Base-by-base conservation (phyloP, 768 basidiomycete genomes). In the Termitomyces sp. region DNA sequence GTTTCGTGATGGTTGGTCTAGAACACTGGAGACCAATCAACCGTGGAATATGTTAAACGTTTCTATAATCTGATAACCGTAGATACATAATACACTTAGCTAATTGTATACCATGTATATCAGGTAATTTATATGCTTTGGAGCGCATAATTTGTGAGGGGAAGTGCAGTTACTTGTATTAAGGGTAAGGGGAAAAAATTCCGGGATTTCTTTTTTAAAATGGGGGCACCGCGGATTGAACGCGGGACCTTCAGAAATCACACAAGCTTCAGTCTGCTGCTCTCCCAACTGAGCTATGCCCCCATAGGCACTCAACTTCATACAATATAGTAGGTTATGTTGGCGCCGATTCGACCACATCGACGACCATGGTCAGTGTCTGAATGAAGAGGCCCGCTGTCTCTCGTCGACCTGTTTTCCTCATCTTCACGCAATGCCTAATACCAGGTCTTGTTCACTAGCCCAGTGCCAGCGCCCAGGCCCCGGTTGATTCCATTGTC, bases 11-110 rank as follows among this genome's bases (percentile, higher is more conserved):
- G 18, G 7, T 13, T 24, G 20, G 35, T 30, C 28, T 53, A 85
- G 90, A 88, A 86, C 61, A 91, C 88, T 2, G 91, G 91, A 6
- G 76, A 88, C 60, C 66, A 72, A 45, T 79, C 79, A 13, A 82
- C 79, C 1, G 81, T 92, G 5, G 71, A 78, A 38, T 66, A 74
- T 54, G 85, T 87, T 51, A 92, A 92, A 70, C 62, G 72, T 36
- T 65, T 80, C 13, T 83, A 80, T 62, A 67, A 72, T 52, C 66
- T 79, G 33, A 28, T 18, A 10, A 24, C 35, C 9, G 16, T n/a
- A 52, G 16, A 26, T n/a, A n/a, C 26, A 20, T 52, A 40, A 30
- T 41, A 18, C 26, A 32, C 5, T 38, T 5, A 22, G 5, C 1
- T 11, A 52, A n/a, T 11, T 26, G 36, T 13, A 28, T 18, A 28